Evolutionary conservation across 1,284 basidiomycete genomes (phyloP).

Genomic region (Ceratobasidium sp.): DNA sequence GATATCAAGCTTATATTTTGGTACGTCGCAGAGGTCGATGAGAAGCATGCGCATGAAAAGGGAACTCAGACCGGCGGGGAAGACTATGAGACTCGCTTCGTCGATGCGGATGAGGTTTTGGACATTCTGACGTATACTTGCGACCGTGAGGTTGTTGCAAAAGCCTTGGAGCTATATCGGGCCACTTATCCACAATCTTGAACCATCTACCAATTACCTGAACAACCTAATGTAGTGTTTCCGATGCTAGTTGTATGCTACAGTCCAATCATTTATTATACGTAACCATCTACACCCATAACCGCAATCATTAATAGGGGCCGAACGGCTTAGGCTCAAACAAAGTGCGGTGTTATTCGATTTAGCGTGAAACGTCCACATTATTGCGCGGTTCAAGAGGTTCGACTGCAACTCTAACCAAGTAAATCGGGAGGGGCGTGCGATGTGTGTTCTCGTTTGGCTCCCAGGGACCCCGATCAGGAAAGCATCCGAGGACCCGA

Average conservation of each 20-base stretch:
- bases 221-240: not conserved
- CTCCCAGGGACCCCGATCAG: slow-evolving; percentile 8
- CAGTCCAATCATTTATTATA: slow-evolving; percentile 3
- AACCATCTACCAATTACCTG: not conserved
- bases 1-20: slow-evolving; percentile 48
- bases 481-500: slow-evolving; percentile 27
- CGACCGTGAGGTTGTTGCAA: slow-evolving; percentile 47
- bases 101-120: slow-evolving; percentile 45
- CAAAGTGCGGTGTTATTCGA: no score
- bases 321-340: no score
- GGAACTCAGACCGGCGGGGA: slow-evolving; percentile 37
- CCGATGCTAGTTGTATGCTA: slow-evolving; percentile 40
- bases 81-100: slow-evolving; percentile 43
- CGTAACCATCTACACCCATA: slow-evolving; percentile 7
- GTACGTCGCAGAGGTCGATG: slow-evolving; percentile 47
- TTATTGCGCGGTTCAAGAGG: no score
- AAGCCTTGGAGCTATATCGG: slow-evolving; percentile 47
- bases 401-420: slow-evolving; percentile 18
- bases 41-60: slow-evolving; percentile 15
- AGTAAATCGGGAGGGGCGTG: slow-evolving; percentile 11
- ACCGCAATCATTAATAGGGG: no score
- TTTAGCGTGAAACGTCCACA: no score
- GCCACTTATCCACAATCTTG: slow-evolving; percentile 25
- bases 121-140: slow-evolving; percentile 42
- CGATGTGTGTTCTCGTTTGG: slow-evolving; percentile 9